Conservation (phyloP, 441 rosid species). For the Isatis lusitanica region DNA sequence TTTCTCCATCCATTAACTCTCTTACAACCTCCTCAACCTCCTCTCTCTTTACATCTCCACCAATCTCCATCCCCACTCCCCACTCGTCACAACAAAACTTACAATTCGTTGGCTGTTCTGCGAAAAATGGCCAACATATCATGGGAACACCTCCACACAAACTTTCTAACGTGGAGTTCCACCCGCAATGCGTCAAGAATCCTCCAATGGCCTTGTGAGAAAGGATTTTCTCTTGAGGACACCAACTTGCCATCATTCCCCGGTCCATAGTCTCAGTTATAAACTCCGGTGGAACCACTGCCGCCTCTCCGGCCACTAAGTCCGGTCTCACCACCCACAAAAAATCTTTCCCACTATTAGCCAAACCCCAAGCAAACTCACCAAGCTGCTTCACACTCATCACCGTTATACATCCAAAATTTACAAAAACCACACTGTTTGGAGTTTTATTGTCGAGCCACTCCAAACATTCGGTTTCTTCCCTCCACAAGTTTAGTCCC, state of each 20-base stretch:
- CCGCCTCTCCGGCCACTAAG: constrained; percentile 23
- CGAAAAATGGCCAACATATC: constrained; percentile 50
- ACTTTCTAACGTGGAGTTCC: constrained; percentile 51
- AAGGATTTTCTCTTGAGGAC: constrained; percentile 43
- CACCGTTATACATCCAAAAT: constrained; percentile 43
- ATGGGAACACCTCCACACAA: constrained; percentile 35
- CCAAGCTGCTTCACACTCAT: constrained; percentile 32
- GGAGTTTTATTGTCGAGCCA: constrained; percentile 40
- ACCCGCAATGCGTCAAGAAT: constrained; percentile 46
- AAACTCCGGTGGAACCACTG: constrained; percentile 35
- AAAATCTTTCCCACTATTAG: constrained; percentile 28
- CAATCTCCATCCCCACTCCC: constrained; percentile 21
- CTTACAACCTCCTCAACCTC: constrained; percentile 37
- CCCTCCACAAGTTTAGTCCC: constrained; percentile 40
- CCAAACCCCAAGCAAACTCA: constrained; percentile 49
- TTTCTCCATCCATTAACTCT: constrained; percentile 45
- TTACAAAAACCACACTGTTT: constrained; percentile 37
- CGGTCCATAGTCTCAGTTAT: constrained; percentile 25
- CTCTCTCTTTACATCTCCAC: constrained; percentile 35
- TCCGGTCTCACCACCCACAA: constrained; percentile 46
- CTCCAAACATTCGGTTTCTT: constrained; percentile 35
- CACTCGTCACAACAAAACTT: constrained; percentile 33
- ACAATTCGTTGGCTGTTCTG: constrained; percentile 43
- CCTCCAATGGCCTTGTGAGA: constrained; percentile 39
- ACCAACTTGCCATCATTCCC: constrained; percentile 40